These are phyloP conservation scores for Kondoa subrosea DNA, from an alignment of 768 basidiomycete species.

Conservation along the genomic window DNA sequence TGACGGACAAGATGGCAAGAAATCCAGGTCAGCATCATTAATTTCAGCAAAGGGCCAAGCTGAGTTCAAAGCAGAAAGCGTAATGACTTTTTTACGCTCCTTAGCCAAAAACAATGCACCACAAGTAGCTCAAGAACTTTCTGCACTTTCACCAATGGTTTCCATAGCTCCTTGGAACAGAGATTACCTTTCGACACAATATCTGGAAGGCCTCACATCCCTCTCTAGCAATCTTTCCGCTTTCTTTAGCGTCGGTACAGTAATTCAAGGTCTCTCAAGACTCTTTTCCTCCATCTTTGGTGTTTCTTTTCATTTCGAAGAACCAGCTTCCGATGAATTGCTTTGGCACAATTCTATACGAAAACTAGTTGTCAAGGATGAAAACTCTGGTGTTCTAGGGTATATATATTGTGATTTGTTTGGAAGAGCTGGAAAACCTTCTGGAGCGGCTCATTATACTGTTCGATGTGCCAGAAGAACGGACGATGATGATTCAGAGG, in stretches of 20 bases:
- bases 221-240: constrained; percentile 35
- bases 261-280: constrained; percentile 77
- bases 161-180: constrained; percentile 88
- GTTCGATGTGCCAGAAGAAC: constrained; percentile 82
- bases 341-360: constrained; percentile 72
- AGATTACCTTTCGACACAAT: constrained; percentile 47
- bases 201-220: constrained; percentile 49
- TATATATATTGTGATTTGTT: constrained; percentile 93
- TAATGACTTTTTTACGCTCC: constrained; percentile 64
- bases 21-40: constrained; percentile 49
- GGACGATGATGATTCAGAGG: constrained; percentile 68
- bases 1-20: constrained; percentile 94
- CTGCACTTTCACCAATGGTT: constrained; percentile 37
- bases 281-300: constrained; percentile 79
- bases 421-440: constrained; percentile 61
- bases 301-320: constrained; percentile 51
- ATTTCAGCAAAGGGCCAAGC: not conserved
- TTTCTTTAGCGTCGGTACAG: constrained; percentile 61
- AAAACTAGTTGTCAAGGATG: constrained; percentile 84
- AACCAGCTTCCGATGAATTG: constrained; percentile 50
- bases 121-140: constrained; percentile 54
- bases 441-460: constrained; percentile 92
- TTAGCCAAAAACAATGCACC: constrained; percentile 64
- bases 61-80: constrained; percentile 46
- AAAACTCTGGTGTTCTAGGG: constrained; percentile 67